Base-by-base conservation (phyloP, 305 asterid species). In the Euphrasia arctica region DNA sequence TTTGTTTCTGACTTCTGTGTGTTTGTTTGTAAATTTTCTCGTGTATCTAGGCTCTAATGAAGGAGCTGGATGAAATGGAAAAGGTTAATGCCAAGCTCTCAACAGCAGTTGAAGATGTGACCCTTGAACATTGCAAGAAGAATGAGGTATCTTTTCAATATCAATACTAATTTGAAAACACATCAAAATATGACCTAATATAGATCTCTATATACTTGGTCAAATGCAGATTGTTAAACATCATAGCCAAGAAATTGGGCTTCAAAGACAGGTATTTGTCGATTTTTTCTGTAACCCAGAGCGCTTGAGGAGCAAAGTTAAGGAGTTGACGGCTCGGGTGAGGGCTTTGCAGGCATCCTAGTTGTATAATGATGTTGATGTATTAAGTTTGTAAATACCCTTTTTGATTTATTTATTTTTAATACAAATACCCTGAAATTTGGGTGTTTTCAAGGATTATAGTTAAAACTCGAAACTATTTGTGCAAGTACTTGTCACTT, bases 281-380 rank as follows among this genome's bases (percentile, higher is more conserved):
- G 97, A 93, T 72, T 93, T 93, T 72, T 92, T 92, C 89, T 90
- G 98, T 85, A 80, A 93, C 65, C 96, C 97, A 0, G 98, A 93
- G 6, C 94, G 95, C 0, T 60, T 93, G 77, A 83, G 87, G 82
- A 93, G 75, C 78, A 96, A 90, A 76, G 98, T 90, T 31, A 87
- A 91, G 83, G 98, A 90, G 74, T 71, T 93, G 69, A 88, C 96
- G 1, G 88, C 94, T 8, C 86, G 97, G 25, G 95, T 90, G 11
- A 78, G 96, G 80, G 95, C 97, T 3, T 69, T 90, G 75, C 97
- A 85, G 79, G 83, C 83, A 43, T 86, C 96, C 2, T 90, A 84
- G 71, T 63, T 69, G 72, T 67, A 28, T 54, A 68, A 54, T 71
- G n/a, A 54, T 29, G 39, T 9, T 47, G 13, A 45, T n/a, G 25